These are phyloP conservation scores for Deakozyma indianensis DNA, from an alignment of 805 yeast species.

Conservation along the genomic window DNA sequence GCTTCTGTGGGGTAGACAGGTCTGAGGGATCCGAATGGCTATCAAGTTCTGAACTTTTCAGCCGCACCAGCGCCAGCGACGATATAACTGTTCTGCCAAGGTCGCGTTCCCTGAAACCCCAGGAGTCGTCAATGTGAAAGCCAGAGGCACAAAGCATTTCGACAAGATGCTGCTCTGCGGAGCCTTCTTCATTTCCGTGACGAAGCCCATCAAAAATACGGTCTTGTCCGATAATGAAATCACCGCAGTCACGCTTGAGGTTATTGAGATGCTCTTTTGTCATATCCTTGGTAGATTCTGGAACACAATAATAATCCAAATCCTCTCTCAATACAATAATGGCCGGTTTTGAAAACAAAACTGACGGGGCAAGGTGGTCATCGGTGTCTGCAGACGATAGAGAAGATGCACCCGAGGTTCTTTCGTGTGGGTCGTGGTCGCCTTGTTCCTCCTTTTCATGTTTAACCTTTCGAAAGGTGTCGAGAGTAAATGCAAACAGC, in stretches of 20 bases:
- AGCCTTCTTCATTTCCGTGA: constrained; percentile 31
- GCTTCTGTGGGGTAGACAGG: constrained; percentile 33
- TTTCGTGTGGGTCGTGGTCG: neutral
- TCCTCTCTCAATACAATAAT: constrained; percentile 89
- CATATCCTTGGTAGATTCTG: constrained; percentile 42
- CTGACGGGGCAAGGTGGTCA: constrained; percentile 10
- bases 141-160: constrained; percentile 94
- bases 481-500: constrained; percentile 74
- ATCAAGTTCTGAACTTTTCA: constrained; percentile 9
- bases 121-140: constrained; percentile 43
- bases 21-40: constrained; percentile 7
- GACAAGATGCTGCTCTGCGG: constrained; percentile 88
- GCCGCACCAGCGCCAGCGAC: constrained; percentile 60
- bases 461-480: constrained; percentile 56
- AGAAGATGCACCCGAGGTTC: constrained; percentile 2
- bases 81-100: constrained; percentile 78
- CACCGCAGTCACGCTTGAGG: constrained; percentile 63
- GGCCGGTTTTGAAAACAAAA: constrained; percentile 70
- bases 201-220: constrained; percentile 65
- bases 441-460: neutral
- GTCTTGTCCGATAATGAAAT: constrained; percentile 38
- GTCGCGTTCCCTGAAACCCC: constrained; percentile 89
- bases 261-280: constrained; percentile 44
- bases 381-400: constrained; percentile 1
- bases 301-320: constrained; percentile 82